Evolutionary conservation across 305 asterid species (phyloP).

Genomic region (Fraxinus angustifolia): DNA sequence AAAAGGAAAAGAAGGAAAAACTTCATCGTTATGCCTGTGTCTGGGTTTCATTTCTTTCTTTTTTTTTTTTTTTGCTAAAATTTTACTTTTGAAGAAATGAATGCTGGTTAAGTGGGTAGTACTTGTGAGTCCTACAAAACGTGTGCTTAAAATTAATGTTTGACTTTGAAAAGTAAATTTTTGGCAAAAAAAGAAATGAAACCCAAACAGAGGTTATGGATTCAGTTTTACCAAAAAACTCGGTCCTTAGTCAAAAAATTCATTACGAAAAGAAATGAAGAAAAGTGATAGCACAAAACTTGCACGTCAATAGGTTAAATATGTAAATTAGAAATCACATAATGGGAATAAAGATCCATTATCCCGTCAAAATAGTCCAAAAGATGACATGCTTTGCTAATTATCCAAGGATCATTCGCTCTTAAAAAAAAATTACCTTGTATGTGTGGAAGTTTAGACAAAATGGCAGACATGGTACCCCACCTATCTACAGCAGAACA

Average conservation of each 20-base stretch:
- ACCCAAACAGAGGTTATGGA: neutral
- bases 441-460: conserved; percentile 67
- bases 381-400: conserved; percentile 1
- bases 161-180: neutral
- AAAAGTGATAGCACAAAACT: neutral
- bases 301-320: neutral
- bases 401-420: conserved; percentile 9
- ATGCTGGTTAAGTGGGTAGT: neutral
- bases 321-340: neutral
- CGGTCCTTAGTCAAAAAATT: neutral
- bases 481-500: conserved; percentile 79
- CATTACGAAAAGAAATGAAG: neutral
- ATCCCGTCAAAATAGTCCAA: conserved; percentile 10
- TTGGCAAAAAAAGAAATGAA: neutral
- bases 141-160: too few species aligned
- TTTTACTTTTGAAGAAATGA: neutral
- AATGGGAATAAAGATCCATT: neutral
- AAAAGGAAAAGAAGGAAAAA: neutral
- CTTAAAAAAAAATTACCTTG: conserved; percentile 49
- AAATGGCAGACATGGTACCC: conserved; percentile 73
- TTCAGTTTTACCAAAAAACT: neutral
- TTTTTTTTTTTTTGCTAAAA: neutral
- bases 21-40: neutral
- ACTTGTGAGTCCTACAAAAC: neutral
- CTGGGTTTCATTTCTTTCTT: neutral